Percentiles rank a stretch among this genome's conserved stretches.
These are phyloP conservation scores for Triangularia setosa DNA, from an alignment of 2,329 filamentous ascomycete species.

Conservation along the genomic window DNA sequence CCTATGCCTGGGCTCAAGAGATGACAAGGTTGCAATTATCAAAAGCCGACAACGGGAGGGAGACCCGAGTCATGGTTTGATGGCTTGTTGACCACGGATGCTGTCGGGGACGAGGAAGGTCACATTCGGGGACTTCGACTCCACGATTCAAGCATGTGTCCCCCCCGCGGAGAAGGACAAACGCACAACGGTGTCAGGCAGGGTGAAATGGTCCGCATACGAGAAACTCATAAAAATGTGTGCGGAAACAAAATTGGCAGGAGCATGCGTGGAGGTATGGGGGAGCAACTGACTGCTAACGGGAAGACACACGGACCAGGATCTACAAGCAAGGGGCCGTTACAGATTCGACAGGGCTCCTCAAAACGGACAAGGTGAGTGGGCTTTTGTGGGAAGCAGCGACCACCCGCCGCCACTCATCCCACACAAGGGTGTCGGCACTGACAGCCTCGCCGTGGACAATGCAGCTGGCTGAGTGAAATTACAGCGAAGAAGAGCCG, in stretches of 20 bases:
- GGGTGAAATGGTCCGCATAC: neutral
- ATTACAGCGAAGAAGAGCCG: conserved; percentile 31
- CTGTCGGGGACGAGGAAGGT: conserved; percentile 14
- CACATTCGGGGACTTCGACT: conserved; percentile 14
- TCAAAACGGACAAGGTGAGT: conserved; percentile 9
- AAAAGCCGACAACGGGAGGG: neutral
- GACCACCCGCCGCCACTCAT: neutral
- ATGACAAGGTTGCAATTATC: neutral
- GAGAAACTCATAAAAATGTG: conserved; percentile 22
- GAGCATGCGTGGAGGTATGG: conserved; percentile 12
- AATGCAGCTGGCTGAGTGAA: conserved; percentile 18
- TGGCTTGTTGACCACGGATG: neutral
- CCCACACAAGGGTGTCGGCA: neutral
- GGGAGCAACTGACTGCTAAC: neutral
- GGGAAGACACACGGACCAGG: conserved; percentile 19
- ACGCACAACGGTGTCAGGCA: neutral
- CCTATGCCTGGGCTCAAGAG: neutral
- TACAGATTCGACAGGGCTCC: conserved; percentile 26
- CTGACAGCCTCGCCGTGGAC: neutral
- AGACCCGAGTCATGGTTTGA: neutral
- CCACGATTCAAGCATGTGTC: neutral
- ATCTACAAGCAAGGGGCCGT: conserved; percentile 26
- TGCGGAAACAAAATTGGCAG: conserved; percentile 23
- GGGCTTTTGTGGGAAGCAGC: neutral
- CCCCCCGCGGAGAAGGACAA: neutral